A percentile compares a stretch with the other conserved stretches of the same genome.
phyloP scores from a whole-genome alignment of 2,329 filamentous ascomycete genomes.

The Ophiostoma montium region DNA sequence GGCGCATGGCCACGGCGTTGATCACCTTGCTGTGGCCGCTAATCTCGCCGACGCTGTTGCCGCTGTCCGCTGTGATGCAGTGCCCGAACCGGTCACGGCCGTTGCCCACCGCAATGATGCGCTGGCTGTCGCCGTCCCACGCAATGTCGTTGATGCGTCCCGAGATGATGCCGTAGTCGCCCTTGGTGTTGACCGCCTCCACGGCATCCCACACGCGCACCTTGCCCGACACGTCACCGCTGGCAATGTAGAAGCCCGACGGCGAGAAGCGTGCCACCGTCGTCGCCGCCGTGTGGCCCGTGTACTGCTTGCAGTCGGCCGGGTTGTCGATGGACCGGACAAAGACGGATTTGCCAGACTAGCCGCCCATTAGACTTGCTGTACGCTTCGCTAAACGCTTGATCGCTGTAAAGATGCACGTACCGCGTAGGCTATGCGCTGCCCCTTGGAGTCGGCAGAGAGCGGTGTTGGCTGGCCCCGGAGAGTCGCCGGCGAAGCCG shows the following conservation, averaged over 20 bases:
- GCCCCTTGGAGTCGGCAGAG: conserved; percentile 75
- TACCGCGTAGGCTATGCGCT: conserved; percentile 87
- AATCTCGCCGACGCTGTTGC: conserved; percentile 91
- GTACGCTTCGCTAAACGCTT: neutral
- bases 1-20: conserved; percentile 80
- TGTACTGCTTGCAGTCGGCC: conserved; percentile 75
- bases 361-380: neutral
- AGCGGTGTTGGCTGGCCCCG: conserved; percentile 82
- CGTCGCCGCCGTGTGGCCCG: conserved; percentile 73
- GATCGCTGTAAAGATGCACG: conserved; percentile 20
- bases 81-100: conserved; percentile 88
- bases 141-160: conserved; percentile 92
- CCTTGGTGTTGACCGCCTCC: conserved; percentile 72
- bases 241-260: conserved; percentile 88
- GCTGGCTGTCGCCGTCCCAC: conserved; percentile 94
- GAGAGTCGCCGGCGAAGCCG: conserved; percentile 68
- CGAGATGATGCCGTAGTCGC: conserved; percentile 88
- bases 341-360: conserved; percentile 96
- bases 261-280: conserved; percentile 91
- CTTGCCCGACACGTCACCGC: conserved; percentile 70
- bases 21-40: conserved; percentile 80
- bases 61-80: conserved; percentile 89
- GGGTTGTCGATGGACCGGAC: conserved; percentile 88
- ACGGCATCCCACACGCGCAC: conserved; percentile 91
- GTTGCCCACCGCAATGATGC: conserved; percentile 90